phyloP scores from a whole-genome alignment of 1,284 basidiomycete species.

The Boletus semigastroideus region DNA sequence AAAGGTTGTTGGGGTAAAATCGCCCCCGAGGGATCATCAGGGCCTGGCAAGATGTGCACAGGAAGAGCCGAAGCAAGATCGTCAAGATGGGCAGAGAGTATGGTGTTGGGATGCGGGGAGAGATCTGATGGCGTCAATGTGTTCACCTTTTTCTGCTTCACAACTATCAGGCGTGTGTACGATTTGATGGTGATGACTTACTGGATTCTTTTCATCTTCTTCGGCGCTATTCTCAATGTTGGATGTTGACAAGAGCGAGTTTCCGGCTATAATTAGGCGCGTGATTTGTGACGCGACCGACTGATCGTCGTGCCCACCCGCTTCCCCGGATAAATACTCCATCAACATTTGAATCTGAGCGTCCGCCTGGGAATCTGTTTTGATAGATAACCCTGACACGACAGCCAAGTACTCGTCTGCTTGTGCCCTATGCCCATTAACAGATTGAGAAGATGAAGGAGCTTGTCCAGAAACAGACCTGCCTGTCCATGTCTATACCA shows the following conservation, averaged over 20 bases:
- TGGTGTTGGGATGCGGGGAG: conserved; percentile 72
- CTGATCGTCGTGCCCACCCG: conserved; percentile 67
- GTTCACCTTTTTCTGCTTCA: conserved; percentile 54
- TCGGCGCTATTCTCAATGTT: conserved; percentile 30
- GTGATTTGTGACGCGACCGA: conserved; percentile 70
- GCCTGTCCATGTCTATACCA: conserved; percentile 52
- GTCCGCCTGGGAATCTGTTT: conserved; percentile 62
- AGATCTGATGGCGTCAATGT: conserved; percentile 59
- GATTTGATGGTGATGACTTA: conserved; percentile 35
- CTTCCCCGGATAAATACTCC: conserved; percentile 88
- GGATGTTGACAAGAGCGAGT: conserved; percentile 66
- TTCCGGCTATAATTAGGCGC: conserved; percentile 83
- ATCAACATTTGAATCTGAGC: conserved; percentile 77
- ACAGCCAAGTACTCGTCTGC: conserved; percentile 77
- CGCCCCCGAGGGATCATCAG: conserved; percentile 82
- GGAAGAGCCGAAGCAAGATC: conserved; percentile 75
- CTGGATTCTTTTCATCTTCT: conserved; percentile 57
- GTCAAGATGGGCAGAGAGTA: conserved; percentile 68
- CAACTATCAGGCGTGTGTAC: conserved; percentile 5
- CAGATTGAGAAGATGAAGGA: conserved; percentile 12
- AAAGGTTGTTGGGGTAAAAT: conserved; percentile 94
- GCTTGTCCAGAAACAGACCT: conserved; percentile 10
- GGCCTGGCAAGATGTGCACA: conserved; percentile 84
- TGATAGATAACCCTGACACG: conserved; percentile 80
- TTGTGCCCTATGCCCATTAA: conserved; percentile 11